Evolutionary conservation across 2,329 filamentous ascomycete species (phyloP).

Genomic region (Colletotrichum liriopes): DNA sequence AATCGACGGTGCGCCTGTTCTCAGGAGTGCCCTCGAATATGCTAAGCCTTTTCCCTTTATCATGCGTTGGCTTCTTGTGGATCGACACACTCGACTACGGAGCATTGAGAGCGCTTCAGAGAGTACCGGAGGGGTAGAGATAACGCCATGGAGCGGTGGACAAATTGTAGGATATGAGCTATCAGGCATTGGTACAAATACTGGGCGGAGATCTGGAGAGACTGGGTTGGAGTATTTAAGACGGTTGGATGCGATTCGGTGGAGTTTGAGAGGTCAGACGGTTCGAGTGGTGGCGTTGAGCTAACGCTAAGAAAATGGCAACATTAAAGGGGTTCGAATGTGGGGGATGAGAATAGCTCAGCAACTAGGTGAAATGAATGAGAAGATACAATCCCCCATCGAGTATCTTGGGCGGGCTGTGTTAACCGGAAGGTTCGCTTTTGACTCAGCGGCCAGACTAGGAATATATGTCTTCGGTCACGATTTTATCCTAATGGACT

Average conservation of each 20-base stretch:
- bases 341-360: background rate
- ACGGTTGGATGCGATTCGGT: background rate
- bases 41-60: conserved; percentile 36
- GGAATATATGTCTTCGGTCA: no score
- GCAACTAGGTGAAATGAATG: no score
- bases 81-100: conserved; percentile 14
- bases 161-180: background rate
- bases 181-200: background rate
- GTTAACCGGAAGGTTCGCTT: no score
- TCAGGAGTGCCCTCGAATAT: conserved; percentile 29
- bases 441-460: no score
- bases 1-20: background rate
- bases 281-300: background rate
- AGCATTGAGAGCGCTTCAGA: background rate
- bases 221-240: conserved; percentile 25
- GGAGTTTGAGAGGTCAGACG: background rate
- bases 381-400: no score
- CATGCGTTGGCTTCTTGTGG: conserved; percentile 43
- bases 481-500: no score
- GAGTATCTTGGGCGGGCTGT: no score
- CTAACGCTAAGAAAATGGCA: no score
- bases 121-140: background rate
- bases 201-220: background rate
- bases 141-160: conserved; percentile 13
- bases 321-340: background rate